Base-by-base conservation (phyloP, 495 filamentous ascomycete genomes). In the Trichoderma orchidacearum region DNA sequence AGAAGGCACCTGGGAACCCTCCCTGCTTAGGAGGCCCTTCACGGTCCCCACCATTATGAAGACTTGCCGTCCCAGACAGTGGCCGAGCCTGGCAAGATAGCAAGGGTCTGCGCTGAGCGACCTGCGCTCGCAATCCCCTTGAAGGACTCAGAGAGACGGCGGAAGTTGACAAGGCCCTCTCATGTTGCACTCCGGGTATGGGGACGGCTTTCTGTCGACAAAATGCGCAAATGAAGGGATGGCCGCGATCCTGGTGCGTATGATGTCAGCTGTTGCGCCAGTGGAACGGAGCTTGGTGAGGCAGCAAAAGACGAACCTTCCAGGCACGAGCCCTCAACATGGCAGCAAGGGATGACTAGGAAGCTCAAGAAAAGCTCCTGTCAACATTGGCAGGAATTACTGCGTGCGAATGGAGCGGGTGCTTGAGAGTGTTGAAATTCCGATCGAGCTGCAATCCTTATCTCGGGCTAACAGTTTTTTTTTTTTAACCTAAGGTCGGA, bases 301-400 rank as follows among this genome's bases (percentile, higher is more conserved):
- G 21, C 0, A 25, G 28, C 51, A 32, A 27, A 31, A 30, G 9
- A 25, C 30, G 27, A 5, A 53, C 51, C 51, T 53, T 53, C 51
- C 51, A 53, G 17, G 51, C 28, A 31, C 51, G 28, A 18, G 51
- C 51, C 17, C 51, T 53, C 28, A 53, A 53, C 51, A 53, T 53
- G 21, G 51, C 51, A 30, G 31, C 28, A 32, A n/a, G 17, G 41
- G 21, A 48, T 48, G 21, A 9, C 41, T 3, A 48, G 5, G 21
- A 48, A 48, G 41, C 41, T 48, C 41, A 48, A 7, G 41, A 18
- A 48, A 27, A 25, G 41, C 41, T 48, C 21, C 41, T 17, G 41
- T 23, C 41, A 23, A 27, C 41, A 48, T 48, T 9, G 41, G 41
- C 23, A 25, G 15, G 18, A 25, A 27, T 6, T 5, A 17, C 21